Base-by-base conservation (phyloP, 495 filamentous ascomycete genomes). In the Aspergillus conjunctus region DNA sequence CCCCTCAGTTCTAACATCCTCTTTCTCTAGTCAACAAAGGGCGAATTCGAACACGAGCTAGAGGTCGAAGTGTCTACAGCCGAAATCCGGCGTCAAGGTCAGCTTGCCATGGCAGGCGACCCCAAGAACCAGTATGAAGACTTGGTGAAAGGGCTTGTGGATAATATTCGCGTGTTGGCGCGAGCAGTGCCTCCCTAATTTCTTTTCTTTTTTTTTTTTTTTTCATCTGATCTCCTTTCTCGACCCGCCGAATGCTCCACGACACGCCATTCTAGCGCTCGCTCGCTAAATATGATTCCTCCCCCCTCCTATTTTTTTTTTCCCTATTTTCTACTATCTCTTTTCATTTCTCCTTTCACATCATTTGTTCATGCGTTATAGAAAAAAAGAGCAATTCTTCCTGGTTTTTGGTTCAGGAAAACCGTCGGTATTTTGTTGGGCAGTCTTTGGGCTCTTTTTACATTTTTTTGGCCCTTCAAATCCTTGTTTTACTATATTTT, bases 41-140 rank as follows among this genome's bases (percentile, higher is more conserved):
- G 72, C 51, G 66, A 88, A 10, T 93, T 92, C 63, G 88, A 91
- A 57, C 91, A 96, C 68, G 93, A 97, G 70, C 83, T 96, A 9
- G 93, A 97, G 68, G 80, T 97, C 43, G 93, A 97, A 73, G 68
- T 96, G 8, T 87, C 87, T 12, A 83, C 86, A 0, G 78, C 74
- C 6, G 84, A 84, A 45, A 67, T 96, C 18, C 81, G 87, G 34
- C 83, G 87, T 50, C 90, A 95, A 59, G 90, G 91, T 4, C 75
- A 79, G 15, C 75, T 86, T 48, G 85, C 85, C 43, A 77, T 76
- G 64, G 66, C 74, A 1, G 77, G 78, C 1, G 76, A 89, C 61
- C 81, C 81, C 3, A 65, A 63, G 3, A 87, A 89, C 65, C 80
- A 86, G 54, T 96, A 92, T 66, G 79, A 87, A 44, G 83, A 89